These are phyloP conservation scores for Leptographium flavum DNA, from an alignment of 2,329 filamentous ascomycete genomes.

Conservation along the genomic window DNA sequence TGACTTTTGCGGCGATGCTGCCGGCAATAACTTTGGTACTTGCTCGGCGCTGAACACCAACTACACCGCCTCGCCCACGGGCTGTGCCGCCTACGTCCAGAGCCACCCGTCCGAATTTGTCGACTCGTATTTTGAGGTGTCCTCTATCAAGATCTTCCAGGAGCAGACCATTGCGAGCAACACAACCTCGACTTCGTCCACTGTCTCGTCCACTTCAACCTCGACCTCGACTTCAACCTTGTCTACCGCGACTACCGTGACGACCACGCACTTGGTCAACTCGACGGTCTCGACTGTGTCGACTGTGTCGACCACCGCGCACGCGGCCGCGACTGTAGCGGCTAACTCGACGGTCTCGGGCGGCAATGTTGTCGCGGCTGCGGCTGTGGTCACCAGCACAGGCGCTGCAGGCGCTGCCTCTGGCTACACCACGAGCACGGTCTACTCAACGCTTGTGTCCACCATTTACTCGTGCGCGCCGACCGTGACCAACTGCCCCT, in stretches of 20 bases:
- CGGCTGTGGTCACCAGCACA: conserved; percentile 12
- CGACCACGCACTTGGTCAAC: conserved; percentile 1
- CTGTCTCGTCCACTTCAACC: background rate
- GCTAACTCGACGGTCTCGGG: background rate
- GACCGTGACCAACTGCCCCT: conserved; percentile 16
- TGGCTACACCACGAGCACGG: conserved; percentile 4
- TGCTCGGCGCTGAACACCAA: conserved; percentile 11
- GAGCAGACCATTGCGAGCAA: background rate
- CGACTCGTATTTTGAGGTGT: conserved; percentile 31
- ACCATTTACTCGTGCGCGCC: conserved; percentile 16
- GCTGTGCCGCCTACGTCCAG: conserved; percentile 24
- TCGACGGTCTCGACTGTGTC: background rate
- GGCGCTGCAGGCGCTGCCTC: too few relatives aligned
- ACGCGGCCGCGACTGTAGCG: too few relatives aligned
- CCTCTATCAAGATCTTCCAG: conserved; percentile 19
- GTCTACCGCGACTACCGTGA: background rate
- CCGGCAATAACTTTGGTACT: conserved; percentile 23
- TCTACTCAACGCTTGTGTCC: conserved; percentile 7
- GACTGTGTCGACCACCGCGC: background rate
- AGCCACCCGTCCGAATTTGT: conserved; percentile 21
- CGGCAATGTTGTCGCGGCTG: background rate
- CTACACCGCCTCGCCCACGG: conserved; percentile 7
- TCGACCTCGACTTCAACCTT: background rate
- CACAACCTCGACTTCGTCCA: background rate
- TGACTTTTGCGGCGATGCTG: conserved; percentile 60